Conservation (phyloP, 2,329 filamentous ascomycete species). For the Dendrostoma leiphaemia region DNA sequence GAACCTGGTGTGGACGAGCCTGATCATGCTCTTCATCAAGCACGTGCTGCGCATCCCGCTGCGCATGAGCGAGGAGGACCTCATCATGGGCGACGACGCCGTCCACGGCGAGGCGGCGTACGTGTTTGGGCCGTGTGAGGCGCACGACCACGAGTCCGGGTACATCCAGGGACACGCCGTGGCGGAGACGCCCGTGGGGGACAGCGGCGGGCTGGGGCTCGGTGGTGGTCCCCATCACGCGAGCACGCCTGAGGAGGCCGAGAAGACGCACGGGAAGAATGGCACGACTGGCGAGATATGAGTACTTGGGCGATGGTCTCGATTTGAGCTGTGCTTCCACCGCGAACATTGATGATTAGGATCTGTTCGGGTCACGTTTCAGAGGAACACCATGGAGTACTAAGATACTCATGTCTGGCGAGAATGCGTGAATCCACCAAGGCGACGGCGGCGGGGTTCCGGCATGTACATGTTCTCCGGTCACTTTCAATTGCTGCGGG, state of each 20-base stretch:
- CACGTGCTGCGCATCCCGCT: slow-evolving; percentile 45
- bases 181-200: slow-evolving; percentile 5
- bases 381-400: no score
- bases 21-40: slow-evolving; percentile 50
- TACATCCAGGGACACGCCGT: slow-evolving; percentile 25
- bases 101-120: slow-evolving; percentile 47
- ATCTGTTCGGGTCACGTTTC: no score
- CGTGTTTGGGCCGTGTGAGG: slow-evolving; percentile 28
- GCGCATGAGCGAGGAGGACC: slow-evolving; percentile 43
- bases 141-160: slow-evolving; percentile 22
- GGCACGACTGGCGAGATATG: slow-evolving; percentile 11
- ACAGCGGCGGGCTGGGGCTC: slow-evolving; percentile 19
- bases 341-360: no score
- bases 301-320: background rate
- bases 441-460: no score
- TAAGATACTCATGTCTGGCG: no score
- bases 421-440: no score
- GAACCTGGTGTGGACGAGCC: slow-evolving; percentile 48
- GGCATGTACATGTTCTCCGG: no score
- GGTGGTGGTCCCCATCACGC: slow-evolving; percentile 8
- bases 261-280: slow-evolving; percentile 18
- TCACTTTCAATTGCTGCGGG: no score
- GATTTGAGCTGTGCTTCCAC: no score
- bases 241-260: slow-evolving; percentile 14
- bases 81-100: slow-evolving; percentile 45